phyloP scores from a whole-genome alignment of 139 green algal species.

The Desmodesmus armatus region DNA sequence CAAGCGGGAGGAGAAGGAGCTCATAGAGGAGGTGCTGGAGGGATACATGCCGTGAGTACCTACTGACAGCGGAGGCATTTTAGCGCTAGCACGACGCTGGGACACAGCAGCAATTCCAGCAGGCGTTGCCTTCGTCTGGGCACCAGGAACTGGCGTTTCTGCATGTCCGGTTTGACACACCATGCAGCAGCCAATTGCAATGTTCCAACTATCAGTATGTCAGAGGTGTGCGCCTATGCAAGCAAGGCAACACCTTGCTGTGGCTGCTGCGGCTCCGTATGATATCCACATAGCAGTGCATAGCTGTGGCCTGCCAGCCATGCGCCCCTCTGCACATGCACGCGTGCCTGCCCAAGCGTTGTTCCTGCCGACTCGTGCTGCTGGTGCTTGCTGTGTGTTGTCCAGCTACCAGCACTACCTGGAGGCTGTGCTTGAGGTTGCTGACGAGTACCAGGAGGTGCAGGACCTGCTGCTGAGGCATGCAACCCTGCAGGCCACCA shows the following conservation, averaged over 20 bases:
- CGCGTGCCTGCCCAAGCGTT: not conserved
- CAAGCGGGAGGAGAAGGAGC: constrained; percentile 77
- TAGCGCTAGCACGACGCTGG: too few relatives aligned
- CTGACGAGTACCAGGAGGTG: constrained; percentile 91
- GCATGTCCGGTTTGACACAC: too few relatives aligned
- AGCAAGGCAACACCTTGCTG: too few relatives aligned
- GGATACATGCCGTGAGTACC: constrained; percentile 78
- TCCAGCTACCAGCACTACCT: constrained; percentile 91
- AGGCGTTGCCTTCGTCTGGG: too few relatives aligned
- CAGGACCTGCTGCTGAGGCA: constrained; percentile 85
- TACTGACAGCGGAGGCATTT: too few relatives aligned
- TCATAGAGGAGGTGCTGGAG: constrained; percentile 73
- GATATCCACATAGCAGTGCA: too few relatives aligned
- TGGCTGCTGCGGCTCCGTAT: not conserved
- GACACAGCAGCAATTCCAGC: too few relatives aligned
- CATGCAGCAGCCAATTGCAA: too few relatives aligned
- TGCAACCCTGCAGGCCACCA: constrained; percentile 81
- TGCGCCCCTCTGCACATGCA: constrained; percentile 1
- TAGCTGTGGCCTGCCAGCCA: too few relatives aligned
- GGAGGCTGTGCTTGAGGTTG: constrained; percentile 86
- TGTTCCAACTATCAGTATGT: too few relatives aligned
- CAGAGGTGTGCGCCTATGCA: too few relatives aligned
- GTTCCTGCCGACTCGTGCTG: not conserved
- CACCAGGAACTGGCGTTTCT: too few relatives aligned
- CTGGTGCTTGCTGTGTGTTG: not conserved